Percentiles rank a stretch among this genome's conserved stretches.
Conservation (phyloP, 129 eudicot species). For the Helianthus tuberosus region DNA sequence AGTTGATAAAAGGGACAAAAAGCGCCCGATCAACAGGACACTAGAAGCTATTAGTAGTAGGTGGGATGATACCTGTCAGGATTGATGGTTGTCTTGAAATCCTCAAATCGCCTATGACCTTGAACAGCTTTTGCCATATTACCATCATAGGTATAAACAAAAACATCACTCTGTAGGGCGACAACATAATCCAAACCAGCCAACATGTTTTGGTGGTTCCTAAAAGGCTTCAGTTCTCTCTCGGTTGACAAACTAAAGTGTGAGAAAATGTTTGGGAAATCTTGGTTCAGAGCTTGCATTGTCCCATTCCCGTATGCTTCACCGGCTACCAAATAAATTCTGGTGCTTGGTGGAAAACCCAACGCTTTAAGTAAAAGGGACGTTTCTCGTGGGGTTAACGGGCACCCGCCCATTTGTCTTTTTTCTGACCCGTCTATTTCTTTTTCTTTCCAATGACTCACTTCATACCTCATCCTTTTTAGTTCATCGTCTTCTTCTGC, state of each 20-base stretch:
- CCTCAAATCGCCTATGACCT: constrained; percentile 91
- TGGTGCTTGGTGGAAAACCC: constrained; percentile 67
- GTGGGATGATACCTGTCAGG: constrained; percentile 74
- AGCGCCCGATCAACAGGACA: not conserved
- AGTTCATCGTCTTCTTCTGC: constrained; percentile 88
- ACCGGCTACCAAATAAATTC: constrained; percentile 90
- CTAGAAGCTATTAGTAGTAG: not conserved
- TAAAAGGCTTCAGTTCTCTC: constrained; percentile 79
- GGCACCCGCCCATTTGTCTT: constrained; percentile 92
- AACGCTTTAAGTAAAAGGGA: constrained; percentile 82
- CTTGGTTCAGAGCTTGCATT: constrained; percentile 67
- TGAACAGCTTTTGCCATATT: constrained; percentile 99
- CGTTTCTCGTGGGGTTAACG: constrained; percentile 90
- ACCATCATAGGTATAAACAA: constrained; percentile 94
- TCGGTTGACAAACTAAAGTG: constrained; percentile 76
- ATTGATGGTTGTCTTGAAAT: constrained; percentile 86
- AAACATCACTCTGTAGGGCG: constrained; percentile 90
- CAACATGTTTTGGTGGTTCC: constrained; percentile 89
- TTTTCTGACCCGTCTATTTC: constrained; percentile 86
- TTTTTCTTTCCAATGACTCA: constrained; percentile 97
- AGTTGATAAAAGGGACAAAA: not conserved
- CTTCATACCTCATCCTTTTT: constrained; percentile 79
- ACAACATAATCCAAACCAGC: constrained; percentile 96
- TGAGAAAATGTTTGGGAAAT: constrained; percentile 80
- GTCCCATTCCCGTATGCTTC: constrained; percentile 95